phyloP scores from a whole-genome alignment of 2,329 filamentous ascomycete genomes.

The Byssothecium circinans region DNA sequence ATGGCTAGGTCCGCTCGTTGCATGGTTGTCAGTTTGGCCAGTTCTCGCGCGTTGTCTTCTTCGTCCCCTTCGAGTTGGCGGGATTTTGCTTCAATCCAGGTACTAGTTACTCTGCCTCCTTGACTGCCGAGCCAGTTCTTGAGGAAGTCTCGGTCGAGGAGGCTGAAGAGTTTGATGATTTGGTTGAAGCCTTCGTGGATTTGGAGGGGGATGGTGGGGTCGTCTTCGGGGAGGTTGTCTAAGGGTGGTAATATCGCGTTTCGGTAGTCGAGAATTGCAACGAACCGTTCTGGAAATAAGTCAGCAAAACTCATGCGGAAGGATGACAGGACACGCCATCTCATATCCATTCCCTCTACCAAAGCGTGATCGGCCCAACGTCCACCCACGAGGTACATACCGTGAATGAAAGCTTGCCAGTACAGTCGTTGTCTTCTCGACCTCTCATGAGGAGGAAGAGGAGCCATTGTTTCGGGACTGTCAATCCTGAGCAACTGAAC shows the following conservation, averaged over 20 bases:
- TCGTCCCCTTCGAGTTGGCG: conserved; percentile 46
- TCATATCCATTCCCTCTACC: too few relatives aligned
- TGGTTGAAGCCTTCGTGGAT: conserved; percentile 50
- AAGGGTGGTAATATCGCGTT: conserved; percentile 47
- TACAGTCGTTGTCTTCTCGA: conserved; percentile 54
- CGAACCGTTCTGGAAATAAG: conserved; percentile 50
- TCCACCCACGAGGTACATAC: neutral
- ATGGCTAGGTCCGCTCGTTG: conserved; percentile 55
- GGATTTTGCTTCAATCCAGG: conserved; percentile 52
- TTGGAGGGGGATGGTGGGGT: conserved; percentile 42
- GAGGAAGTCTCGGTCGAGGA: conserved; percentile 50
- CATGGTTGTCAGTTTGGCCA: conserved; percentile 38
- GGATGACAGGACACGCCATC: neutral
- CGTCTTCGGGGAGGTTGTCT: conserved; percentile 44
- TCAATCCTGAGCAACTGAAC: conserved; percentile 45
- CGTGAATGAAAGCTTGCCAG: conserved; percentile 59
- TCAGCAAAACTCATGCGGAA: neutral
- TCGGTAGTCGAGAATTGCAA: conserved; percentile 56
- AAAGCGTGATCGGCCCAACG: too few relatives aligned
- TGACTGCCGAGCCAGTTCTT: conserved; percentile 49
- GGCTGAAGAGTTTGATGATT: conserved; percentile 49
- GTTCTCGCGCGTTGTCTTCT: conserved; percentile 40
- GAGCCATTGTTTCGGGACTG: conserved; percentile 39
- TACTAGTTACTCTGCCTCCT: conserved; percentile 38
- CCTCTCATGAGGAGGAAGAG: conserved; percentile 41